Percentiles rank a stretch among this genome's conserved stretches.
Evolutionary conservation across 2,329 filamentous ascomycete species (phyloP).

Genomic region (Bisporella sp.): DNA sequence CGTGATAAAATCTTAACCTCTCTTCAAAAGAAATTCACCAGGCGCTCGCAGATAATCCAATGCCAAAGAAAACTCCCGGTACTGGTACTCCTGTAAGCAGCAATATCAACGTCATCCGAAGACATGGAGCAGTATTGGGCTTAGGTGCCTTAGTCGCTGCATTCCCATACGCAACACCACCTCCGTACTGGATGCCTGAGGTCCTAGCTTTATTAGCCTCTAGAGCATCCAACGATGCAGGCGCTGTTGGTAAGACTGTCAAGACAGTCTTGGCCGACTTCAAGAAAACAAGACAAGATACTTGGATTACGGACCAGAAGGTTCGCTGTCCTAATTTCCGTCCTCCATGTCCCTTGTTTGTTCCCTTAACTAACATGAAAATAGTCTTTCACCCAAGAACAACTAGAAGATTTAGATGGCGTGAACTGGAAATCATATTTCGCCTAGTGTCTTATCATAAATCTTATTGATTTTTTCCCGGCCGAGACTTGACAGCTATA

Average conservation of each 20-base stretch:
- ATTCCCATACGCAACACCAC: conserved; percentile 92
- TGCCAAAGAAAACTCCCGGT: conserved; percentile 66
- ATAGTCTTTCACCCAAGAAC: conserved; percentile 79
- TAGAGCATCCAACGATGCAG: conserved; percentile 79
- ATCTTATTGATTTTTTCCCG: not conserved
- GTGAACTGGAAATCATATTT: conserved; percentile 99
- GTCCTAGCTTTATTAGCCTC: conserved; percentile 79
- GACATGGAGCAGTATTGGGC: conserved; percentile 88
- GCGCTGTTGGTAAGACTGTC: conserved; percentile 90
- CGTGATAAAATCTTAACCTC: conserved; percentile 70
- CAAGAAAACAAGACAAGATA: conserved; percentile 99
- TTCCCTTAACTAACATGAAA: conserved; percentile 15
- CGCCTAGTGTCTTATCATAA: conserved; percentile 33
- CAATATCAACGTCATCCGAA: conserved; percentile 69
- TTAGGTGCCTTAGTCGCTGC: conserved; percentile 88
- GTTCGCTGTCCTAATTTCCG: conserved; percentile 43
- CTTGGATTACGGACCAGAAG: conserved; percentile 97
- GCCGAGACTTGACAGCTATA: too few relatives aligned
- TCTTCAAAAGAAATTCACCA: conserved; percentile 73
- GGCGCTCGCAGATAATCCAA: conserved; percentile 73
- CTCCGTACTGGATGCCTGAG: conserved; percentile 89
- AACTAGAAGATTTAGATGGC: conserved; percentile 90
- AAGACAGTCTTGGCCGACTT: conserved; percentile 94
- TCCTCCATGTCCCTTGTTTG: conserved; percentile 10
- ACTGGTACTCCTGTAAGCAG: conserved; percentile 64